A percentile compares a stretch with the other conserved stretches of the same genome.
Conservation (phyloP, 2,329 filamentous ascomycete species). For the Colletotrichum sp. region DNA sequence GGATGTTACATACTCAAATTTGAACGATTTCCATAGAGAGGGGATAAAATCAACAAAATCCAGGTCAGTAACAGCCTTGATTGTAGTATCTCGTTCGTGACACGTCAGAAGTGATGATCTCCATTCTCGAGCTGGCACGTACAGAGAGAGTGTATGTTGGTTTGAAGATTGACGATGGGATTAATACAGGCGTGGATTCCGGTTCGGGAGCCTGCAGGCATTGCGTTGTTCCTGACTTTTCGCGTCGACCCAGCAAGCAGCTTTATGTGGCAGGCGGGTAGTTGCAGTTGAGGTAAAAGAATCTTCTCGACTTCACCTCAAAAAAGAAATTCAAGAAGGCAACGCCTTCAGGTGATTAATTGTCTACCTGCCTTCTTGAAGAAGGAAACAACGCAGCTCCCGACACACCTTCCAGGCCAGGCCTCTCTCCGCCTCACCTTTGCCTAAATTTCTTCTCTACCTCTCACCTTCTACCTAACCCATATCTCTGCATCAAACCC, state of each 20-base stretch:
- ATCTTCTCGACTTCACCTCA: neutral
- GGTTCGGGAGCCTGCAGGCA: neutral
- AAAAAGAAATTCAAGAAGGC: neutral
- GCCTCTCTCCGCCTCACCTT: neutral
- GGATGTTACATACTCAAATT: neutral
- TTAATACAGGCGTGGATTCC: neutral
- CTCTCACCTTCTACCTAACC: neutral
- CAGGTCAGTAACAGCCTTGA: neutral
- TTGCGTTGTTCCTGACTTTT: neutral
- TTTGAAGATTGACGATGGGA: neutral
- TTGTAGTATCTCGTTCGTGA: neutral
- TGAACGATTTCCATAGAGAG: neutral
- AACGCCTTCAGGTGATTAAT: neutral
- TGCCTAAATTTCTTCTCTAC: neutral
- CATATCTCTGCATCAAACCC: neutral
- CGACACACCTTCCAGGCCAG: neutral
- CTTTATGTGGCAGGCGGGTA: neutral
- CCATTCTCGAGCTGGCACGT: neutral
- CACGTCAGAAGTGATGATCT: neutral
- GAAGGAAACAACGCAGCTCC: neutral
- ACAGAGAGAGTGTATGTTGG: neutral
- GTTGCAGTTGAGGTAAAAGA: neutral
- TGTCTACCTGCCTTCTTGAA: neutral
- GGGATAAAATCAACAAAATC: neutral
- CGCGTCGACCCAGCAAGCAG: neutral